These are phyloP conservation scores for Mycosphaerelloides madeirae DNA, from an alignment of 2,329 filamentous ascomycete genomes.

Conservation along the genomic window DNA sequence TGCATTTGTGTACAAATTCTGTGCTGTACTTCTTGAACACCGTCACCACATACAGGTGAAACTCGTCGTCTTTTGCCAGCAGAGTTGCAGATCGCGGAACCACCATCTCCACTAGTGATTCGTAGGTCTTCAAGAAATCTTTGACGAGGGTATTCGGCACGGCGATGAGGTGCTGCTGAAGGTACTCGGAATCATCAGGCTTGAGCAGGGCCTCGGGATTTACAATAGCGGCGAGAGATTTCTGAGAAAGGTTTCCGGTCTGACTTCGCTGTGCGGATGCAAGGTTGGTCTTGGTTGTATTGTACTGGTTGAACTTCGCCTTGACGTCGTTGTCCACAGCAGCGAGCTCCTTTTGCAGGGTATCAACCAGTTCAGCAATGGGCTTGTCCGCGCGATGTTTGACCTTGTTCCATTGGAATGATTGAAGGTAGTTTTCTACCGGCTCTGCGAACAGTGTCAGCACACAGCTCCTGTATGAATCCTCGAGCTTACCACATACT, in stretches of 20 bases:
- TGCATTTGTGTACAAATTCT: slow-evolving; percentile 87
- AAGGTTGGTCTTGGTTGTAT: slow-evolving; percentile 79
- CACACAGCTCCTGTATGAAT: neutral
- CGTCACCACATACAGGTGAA: slow-evolving; percentile 79
- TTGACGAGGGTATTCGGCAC: slow-evolving; percentile 76
- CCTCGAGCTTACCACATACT: slow-evolving; percentile 55
- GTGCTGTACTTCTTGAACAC: slow-evolving; percentile 85
- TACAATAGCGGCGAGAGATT: slow-evolving; percentile 85
- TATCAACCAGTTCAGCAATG: slow-evolving; percentile 78
- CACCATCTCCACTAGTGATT: slow-evolving; percentile 84
- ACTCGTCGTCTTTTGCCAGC: slow-evolving; percentile 83
- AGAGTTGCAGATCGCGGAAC: slow-evolving; percentile 81
- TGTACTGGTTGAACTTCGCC: slow-evolving; percentile 90
- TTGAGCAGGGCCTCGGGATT: slow-evolving; percentile 69
- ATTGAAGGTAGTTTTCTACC: slow-evolving; percentile 86
- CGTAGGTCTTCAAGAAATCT: slow-evolving; percentile 85
- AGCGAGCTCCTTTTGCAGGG: slow-evolving; percentile 83
- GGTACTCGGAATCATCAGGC: slow-evolving; percentile 81
- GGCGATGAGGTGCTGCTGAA: slow-evolving; percentile 90
- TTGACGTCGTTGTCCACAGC: slow-evolving; percentile 97
- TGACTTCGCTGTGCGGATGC: slow-evolving; percentile 78
- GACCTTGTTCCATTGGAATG: slow-evolving; percentile 95
- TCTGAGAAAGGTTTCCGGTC: slow-evolving; percentile 89
- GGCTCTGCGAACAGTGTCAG: slow-evolving; percentile 59
- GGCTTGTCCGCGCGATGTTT: slow-evolving; percentile 93